phyloP scores from a whole-genome alignment of 345 rosid genomes.

The Salix suchowensis region DNA sequence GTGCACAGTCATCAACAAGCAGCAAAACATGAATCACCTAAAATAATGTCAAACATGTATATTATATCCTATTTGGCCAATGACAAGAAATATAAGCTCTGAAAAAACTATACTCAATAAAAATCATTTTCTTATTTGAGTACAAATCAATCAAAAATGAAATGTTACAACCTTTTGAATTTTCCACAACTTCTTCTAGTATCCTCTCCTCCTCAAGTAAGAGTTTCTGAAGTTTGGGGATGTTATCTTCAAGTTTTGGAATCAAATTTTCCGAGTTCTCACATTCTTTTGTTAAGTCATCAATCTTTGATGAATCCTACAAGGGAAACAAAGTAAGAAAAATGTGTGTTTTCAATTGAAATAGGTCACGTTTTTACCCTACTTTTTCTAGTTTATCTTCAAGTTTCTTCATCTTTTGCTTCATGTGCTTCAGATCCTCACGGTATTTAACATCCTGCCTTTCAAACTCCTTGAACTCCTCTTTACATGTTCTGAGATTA shows the following conservation, averaged over 20 bases:
- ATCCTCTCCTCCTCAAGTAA: slow-evolving; percentile 66
- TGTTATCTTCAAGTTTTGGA: slow-evolving; percentile 71
- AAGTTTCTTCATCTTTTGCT: slow-evolving; percentile 91
- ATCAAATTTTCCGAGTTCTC: slow-evolving; percentile 56
- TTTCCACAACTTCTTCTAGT: slow-evolving; percentile 70
- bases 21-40: too few relatives aligned
- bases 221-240: slow-evolving; percentile 65
- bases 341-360: slow-evolving; percentile 5
- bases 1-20: too few relatives aligned
- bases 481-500: slow-evolving; percentile 64
- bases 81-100: too few relatives aligned
- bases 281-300: slow-evolving; percentile 55
- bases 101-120: too few relatives aligned
- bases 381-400: slow-evolving; percentile 89
- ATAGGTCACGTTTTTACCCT: slow-evolving; percentile 14
- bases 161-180: slow-evolving; percentile 57
- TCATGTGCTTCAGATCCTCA: slow-evolving; percentile 86
- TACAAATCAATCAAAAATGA: slow-evolving; percentile 1
- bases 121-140: too few relatives aligned
- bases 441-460: slow-evolving; percentile 88
- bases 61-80: too few relatives aligned
- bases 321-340: slow-evolving; percentile 25
- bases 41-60: too few relatives aligned
- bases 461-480: slow-evolving; percentile 90
- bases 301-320: slow-evolving; percentile 73